These are phyloP conservation scores for Opeltia flavorubescens DNA, from an alignment of 495 filamentous ascomycete species.

Conservation along the genomic window DNA sequence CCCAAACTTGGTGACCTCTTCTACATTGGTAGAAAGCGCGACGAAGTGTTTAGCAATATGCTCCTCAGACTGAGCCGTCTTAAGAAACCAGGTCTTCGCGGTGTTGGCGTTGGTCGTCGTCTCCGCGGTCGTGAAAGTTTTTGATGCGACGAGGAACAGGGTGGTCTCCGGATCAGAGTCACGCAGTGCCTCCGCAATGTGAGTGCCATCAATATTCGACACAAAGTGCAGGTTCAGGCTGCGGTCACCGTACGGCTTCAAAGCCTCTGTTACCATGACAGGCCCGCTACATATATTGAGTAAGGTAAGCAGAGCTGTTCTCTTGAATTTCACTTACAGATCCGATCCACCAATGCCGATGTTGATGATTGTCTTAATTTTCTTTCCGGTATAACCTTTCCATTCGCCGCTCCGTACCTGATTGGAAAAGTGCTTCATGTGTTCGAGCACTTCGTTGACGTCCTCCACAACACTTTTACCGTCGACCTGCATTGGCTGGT, in stretches of 20 bases:
- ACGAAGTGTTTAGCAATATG: conserved; percentile 97
- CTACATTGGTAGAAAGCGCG: conserved; percentile 89
- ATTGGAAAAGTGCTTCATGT: conserved; percentile 96
- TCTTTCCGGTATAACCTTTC: conserved; percentile 98
- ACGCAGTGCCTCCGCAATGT: conserved; percentile 86
- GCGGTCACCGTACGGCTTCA: conserved; percentile 82
- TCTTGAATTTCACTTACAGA: conserved; percentile 46
- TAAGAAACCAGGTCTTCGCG: conserved; percentile 92
- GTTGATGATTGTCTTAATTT: conserved; percentile 91
- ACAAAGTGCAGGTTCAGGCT: conserved; percentile 89
- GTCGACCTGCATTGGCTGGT: conserved; percentile 80
- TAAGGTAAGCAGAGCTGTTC: background rate
- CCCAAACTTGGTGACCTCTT: conserved; percentile 92
- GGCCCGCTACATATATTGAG: conserved; percentile 56
- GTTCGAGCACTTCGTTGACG: conserved; percentile 78
- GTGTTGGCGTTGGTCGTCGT: conserved; percentile 93
- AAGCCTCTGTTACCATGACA: conserved; percentile 95
- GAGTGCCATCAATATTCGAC: conserved; percentile 97
- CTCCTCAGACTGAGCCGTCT: conserved; percentile 58
- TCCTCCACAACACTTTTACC: conserved; percentile 92
- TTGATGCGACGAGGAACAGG: conserved; percentile 92
- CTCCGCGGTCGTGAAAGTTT: conserved; percentile 98
- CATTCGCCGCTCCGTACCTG: conserved; percentile 88
- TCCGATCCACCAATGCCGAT: conserved; percentile 97
- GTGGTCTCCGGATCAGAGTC: conserved; percentile 89